Base-by-base conservation (phyloP, 805 yeast genomes). In the Candida argentea region DNA sequence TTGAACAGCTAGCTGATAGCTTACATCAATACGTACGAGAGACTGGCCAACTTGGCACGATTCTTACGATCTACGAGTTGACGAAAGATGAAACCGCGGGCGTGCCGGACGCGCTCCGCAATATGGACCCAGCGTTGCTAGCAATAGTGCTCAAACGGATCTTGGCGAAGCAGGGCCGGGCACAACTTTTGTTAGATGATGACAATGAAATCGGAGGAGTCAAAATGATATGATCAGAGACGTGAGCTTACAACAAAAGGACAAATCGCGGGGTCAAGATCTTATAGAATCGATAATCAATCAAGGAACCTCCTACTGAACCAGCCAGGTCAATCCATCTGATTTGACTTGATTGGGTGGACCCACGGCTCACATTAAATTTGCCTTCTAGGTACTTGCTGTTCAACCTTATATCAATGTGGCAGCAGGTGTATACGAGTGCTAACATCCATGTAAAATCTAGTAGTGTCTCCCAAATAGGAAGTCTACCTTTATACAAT, bases 51-150 rank as follows among this genome's bases (percentile, higher is more conserved):
- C 57, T 67, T 30, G 82, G 83, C 5, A 62, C 78, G 1, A 78
- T 89, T 2, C 55, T 89, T 28, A 89, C 97, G 0, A 51, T 86
- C 10, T 86, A 82, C 50, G 97, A 89, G 52, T 49, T 89, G 20
- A 61, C 77, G 0, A 69, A 72, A 32, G 78, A 82, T 29, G 64
- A 57, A 24, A 89, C 80, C 25, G 51, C 69, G 29, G 68, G 72
- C 2, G 33, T 48, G 2, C 60, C 65, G 4, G 73, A 75, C 42
- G 78, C 70, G 24, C 76, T 87, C 40, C 64, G 65, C 30, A 73
- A 73, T 9, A 65, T 86, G 39, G 85, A 82, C 39, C 58, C 67
- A 20, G 44, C 48, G 9, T 44, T 84, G 9, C 50, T 87, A 32
- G 57, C 64, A 7, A 55, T 57, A 35, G 73, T 78, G 2, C 46